Percentiles rank a stretch among this genome's conserved stretches.
phyloP scores from a whole-genome alignment of 768 basidiomycete species.

The Boletus huronensis region DNA sequence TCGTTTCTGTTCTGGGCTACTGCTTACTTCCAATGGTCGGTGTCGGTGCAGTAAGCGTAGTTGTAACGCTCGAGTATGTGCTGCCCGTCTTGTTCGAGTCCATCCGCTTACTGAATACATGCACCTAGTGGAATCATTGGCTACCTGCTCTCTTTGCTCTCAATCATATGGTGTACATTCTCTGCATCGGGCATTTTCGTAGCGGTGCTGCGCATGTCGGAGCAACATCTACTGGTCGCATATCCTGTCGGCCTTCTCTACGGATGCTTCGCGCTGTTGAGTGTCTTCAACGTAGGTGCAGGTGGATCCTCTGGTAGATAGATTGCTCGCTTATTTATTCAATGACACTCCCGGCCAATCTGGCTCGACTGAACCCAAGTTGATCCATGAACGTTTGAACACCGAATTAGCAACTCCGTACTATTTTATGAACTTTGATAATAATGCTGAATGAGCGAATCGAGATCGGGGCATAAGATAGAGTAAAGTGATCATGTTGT shows the following conservation, averaged over 20 bases:
- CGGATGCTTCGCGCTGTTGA: slow-evolving; percentile 90
- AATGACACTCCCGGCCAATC: neutral
- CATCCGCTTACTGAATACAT: slow-evolving; percentile 1
- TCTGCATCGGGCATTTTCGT: slow-evolving; percentile 95
- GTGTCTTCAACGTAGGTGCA: slow-evolving; percentile 72
- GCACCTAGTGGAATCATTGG: slow-evolving; percentile 69
- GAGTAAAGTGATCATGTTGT: neutral
- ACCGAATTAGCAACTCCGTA: neutral
- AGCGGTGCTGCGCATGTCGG: slow-evolving; percentile 90
- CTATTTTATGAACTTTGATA: neutral
- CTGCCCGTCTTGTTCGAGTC: neutral
- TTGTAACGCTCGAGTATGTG: slow-evolving; percentile 83
- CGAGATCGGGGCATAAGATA: neutral
- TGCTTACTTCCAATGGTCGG: slow-evolving; percentile 97
- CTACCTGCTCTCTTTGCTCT: slow-evolving; percentile 75
- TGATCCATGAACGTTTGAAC: neutral
- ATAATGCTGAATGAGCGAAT: neutral
- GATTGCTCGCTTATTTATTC: slow-evolving; percentile 8
- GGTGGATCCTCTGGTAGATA: slow-evolving; percentile 33
- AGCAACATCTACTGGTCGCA: slow-evolving; percentile 91
- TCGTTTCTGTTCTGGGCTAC: slow-evolving; percentile 93
- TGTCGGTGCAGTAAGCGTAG: slow-evolving; percentile 83
- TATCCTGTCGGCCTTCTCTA: slow-evolving; percentile 95
- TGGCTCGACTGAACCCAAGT: neutral
- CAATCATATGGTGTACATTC: slow-evolving; percentile 96